phyloP scores from a whole-genome alignment of 2,329 filamentous ascomycete species.

The Rhexocercosporidium sp. region DNA sequence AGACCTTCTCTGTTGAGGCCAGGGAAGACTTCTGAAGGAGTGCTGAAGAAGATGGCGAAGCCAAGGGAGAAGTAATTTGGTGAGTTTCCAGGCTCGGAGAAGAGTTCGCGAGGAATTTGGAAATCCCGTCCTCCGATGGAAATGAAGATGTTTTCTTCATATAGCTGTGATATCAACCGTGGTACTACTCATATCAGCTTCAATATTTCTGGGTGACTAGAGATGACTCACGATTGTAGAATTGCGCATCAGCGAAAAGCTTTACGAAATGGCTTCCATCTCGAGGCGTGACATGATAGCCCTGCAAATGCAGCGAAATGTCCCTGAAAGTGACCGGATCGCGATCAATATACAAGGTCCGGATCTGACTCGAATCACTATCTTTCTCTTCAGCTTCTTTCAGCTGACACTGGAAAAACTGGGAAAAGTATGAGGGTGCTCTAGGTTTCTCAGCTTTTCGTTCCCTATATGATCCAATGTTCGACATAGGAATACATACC shows the following conservation, averaged over 20 bases:
- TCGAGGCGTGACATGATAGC: slow-evolving; percentile 83
- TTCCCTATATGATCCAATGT: neutral
- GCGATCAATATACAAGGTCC: slow-evolving; percentile 92
- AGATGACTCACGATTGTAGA: slow-evolving; percentile 74
- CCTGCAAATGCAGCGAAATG: slow-evolving; percentile 88
- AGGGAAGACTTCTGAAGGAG: slow-evolving; percentile 80
- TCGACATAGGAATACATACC: slow-evolving; percentile 54
- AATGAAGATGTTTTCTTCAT: slow-evolving; percentile 90
- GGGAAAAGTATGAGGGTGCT: slow-evolving; percentile 97
- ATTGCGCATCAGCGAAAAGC: slow-evolving; percentile 92
- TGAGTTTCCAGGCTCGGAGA: slow-evolving; percentile 83
- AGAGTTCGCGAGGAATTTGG: slow-evolving; percentile 86
- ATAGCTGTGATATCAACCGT: slow-evolving; percentile 86
- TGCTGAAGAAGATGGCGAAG: slow-evolving; percentile 85
- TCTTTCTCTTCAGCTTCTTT: slow-evolving; percentile 62
- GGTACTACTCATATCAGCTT: slow-evolving; percentile 64
- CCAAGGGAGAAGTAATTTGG: slow-evolving; percentile 96
- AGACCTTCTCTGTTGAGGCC: slow-evolving; percentile 77
- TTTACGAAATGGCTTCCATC: slow-evolving; percentile 90
- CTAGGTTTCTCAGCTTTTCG: slow-evolving; percentile 54
- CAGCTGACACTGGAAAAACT: slow-evolving; percentile 88
- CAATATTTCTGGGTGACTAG: neutral
- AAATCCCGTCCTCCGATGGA: slow-evolving; percentile 87
- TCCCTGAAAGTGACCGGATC: slow-evolving; percentile 89
- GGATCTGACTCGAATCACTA: slow-evolving; percentile 50